Evolutionary conservation across 805 yeast genomes (phyloP), one percentile per base, ranked within the genome.

Genomic region (Torulaspora franciscae): DNA sequence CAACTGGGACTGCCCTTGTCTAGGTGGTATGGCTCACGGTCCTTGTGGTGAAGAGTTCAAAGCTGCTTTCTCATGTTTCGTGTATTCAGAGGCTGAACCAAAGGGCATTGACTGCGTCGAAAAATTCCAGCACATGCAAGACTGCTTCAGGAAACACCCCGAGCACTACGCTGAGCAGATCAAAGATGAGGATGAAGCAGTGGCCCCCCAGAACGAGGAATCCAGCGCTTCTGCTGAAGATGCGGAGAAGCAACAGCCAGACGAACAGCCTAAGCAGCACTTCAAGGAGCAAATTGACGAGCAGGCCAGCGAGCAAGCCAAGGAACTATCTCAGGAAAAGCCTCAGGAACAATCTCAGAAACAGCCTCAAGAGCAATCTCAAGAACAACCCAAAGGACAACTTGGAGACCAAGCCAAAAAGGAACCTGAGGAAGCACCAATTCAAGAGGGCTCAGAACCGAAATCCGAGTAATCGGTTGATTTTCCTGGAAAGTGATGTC

Each of bases 1-100:
- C 69, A 91, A 93, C 78, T 93, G 99, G 99, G 98, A 93, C 63
- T 93, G 99, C 67, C 98, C 99, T n/a, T 91, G 98, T 68, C 73
- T 93, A 40, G 99, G 98, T 27, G 99, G 99, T 33, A 88, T 93
- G 97, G 98, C 99, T 26, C 76, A 90, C 54, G 99, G 99, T 0
- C 98, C 99, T 45, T 93, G 99, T 71, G 99, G 99, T 46, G 90
- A 82, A 58, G 95, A 89, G 69, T 88, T 88, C 74, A 88, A 86
- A 70, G 88, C 79, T 42, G 98, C 99, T 0, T 93, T 93, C 66
- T 76, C 95, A 7, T 93, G 99, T 66, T 93, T 93, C 62, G 91
- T 93, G 34, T 89, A 84, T 72, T 89, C 97, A 6, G 87, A 83
- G 59, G 83, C 83, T 47, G 98, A 91, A 64, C 97, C 98, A 63